Percentiles rank a stretch among this genome's conserved stretches.
These are phyloP conservation scores for Mikania micrantha DNA, from an alignment of 129 eudicot genomes.

Conservation along the genomic window DNA sequence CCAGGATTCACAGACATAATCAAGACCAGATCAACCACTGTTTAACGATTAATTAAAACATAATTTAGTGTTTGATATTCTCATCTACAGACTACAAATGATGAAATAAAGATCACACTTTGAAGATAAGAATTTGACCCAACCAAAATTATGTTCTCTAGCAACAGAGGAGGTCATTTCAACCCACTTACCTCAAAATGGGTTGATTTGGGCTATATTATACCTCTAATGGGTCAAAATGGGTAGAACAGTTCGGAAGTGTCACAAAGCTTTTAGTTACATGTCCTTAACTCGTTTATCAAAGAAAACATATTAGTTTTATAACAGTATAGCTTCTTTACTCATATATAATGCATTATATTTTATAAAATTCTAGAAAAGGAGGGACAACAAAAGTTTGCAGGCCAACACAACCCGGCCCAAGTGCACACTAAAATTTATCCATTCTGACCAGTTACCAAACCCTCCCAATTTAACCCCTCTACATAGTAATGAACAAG, in stretches of 20 bases:
- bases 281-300: neutral
- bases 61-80: neutral
- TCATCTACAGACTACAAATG: neutral
- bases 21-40: conserved; percentile 84
- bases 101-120: neutral
- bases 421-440: neutral
- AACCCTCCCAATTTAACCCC: neutral
- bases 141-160: neutral
- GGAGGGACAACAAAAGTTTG: neutral
- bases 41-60: neutral
- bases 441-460: neutral
- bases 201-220: neutral
- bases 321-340: neutral
- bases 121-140: neutral
- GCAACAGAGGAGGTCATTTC: too few species aligned
- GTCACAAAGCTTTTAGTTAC: neutral
- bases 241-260: neutral
- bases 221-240: neutral
- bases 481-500: neutral
- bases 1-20: conserved; percentile 99
- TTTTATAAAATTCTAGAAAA: neutral
- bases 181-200: neutral
- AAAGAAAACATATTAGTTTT: neutral
- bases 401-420: neutral
- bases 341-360: neutral